Evolutionary conservation across 192 early-diverging fungal species (phyloP), one percentile per base, ranked within the genome.

Genomic region (Chytriomyces sp.): DNA sequence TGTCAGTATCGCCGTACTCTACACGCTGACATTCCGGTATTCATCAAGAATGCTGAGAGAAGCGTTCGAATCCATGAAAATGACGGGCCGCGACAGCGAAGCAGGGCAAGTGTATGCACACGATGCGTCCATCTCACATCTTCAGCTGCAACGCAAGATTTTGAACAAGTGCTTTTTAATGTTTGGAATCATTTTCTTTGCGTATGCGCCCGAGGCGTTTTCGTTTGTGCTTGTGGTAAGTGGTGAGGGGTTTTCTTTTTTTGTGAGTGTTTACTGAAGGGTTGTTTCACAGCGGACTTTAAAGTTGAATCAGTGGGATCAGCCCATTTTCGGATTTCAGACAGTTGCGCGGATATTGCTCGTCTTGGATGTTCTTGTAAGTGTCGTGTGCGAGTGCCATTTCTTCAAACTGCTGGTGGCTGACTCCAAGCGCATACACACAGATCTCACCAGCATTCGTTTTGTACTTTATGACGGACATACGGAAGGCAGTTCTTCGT

Each of bases 101-200:
- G 28, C 28, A 35, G 28, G 28, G 28, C 28, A 35, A 35, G 28
- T 35, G 2, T 35, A 57, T 18, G 13, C 53, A 57, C 13, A 57
- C 53, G 3, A 11, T 18, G 53, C 53, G 53, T 20, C 20, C 13
- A 57, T 57, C 20, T 11, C 53, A 20, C 11, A 35, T 35, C 28
- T 57, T 57, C 53, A 20, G 53, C 53, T 57, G 53, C 13, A 57
- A 3, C 53, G 53, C 53, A 57, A 57, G 53, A 57, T 57, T 57
- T 57, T 57, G 53, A 11, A 20, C 53, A 57, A 57, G 53, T 57
- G 53, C 53, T 11, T 20, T 57, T 20, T 57, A 20, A 57, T 57
- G 53, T 11, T 20, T 18, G 53, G 53, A 20, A 57, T 57, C 20
- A 20, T 57, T 20, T 57, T 57, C 20, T 11, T 57, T 18, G 0